Percentiles rank a stretch among this genome's conserved stretches.
Evolutionary conservation across 768 basidiomycete species (phyloP).

Genomic region (Rhodotorula graminis): DNA sequence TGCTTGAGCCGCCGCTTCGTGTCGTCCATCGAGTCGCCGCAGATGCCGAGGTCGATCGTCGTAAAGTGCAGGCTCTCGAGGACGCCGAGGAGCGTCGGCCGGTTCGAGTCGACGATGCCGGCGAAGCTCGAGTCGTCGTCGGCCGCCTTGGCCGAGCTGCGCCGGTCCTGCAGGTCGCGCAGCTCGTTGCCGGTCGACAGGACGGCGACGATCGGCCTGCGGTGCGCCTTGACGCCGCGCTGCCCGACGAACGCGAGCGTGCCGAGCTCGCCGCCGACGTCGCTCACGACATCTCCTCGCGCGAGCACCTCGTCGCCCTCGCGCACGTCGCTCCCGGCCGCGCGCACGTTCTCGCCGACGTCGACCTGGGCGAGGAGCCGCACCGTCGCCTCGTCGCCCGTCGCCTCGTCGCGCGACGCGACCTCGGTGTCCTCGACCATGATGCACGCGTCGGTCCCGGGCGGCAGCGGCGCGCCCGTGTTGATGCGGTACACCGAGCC

Average conservation of each 20-base stretch:
- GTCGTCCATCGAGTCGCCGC: constrained; percentile 59
- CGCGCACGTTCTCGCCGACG: constrained; percentile 65
- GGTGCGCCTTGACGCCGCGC: constrained; percentile 63
- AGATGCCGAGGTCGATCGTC: constrained; percentile 75
- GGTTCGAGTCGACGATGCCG: constrained; percentile 76
- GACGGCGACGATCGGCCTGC: constrained; percentile 70
- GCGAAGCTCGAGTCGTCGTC: constrained; percentile 36
- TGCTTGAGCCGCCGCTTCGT: constrained; percentile 54
- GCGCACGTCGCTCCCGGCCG: constrained; percentile 58
- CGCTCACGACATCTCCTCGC: constrained; percentile 59
- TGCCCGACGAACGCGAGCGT: constrained; percentile 73
- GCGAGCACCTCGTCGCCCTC: constrained; percentile 61
- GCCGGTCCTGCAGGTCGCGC: constrained; percentile 55
- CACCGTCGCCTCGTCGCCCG: constrained; percentile 65
- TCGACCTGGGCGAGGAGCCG: constrained; percentile 62
- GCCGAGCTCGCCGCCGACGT: constrained; percentile 75
- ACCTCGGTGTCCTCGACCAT: constrained; percentile 91
- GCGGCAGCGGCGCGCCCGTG: constrained; percentile 75
- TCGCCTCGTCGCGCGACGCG: constrained; percentile 49
- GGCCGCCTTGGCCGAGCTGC: not conserved
- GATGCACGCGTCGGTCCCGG: constrained; percentile 70
- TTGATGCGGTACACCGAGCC: constrained; percentile 68
- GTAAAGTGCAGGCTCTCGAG: constrained; percentile 69
- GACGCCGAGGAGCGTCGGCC: constrained; percentile 68
- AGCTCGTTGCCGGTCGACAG: constrained; percentile 85